phyloP scores from a whole-genome alignment of 1,284 basidiomycete genomes.

The Ceratobasidium sp. region DNA sequence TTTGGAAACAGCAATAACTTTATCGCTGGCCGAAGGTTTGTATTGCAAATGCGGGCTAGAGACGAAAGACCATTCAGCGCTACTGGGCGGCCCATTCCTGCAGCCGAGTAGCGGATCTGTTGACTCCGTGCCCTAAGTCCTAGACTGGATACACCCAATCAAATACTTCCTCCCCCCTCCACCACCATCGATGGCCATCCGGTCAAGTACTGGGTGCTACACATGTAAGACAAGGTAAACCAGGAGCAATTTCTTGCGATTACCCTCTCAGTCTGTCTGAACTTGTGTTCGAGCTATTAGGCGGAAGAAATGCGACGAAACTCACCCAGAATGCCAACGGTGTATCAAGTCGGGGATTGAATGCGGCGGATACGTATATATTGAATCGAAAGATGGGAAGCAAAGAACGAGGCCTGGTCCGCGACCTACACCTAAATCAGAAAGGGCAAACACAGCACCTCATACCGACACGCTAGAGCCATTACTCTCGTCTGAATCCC shows the following conservation, averaged over 20 bases:
- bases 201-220: constrained; percentile 26
- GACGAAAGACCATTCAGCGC: too few relatives aligned
- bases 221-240: constrained; percentile 25
- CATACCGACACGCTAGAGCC: too few relatives aligned
- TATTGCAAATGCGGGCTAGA: too few relatives aligned
- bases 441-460: too few relatives aligned
- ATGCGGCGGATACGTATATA: constrained; percentile 14
- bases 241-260: not conserved
- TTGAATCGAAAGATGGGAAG: not conserved
- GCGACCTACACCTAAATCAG: not conserved
- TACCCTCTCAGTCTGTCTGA: not conserved
- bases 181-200: not conserved
- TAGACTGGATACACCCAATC: too few relatives aligned
- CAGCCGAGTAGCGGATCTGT: too few relatives aligned
- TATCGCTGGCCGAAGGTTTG: too few relatives aligned
- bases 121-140: too few relatives aligned
- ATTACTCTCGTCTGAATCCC: too few relatives aligned
- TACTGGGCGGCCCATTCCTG: too few relatives aligned
- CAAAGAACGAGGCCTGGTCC: not conserved
- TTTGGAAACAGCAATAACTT: too few relatives aligned
- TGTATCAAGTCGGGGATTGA: constrained; percentile 15
- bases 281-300: not conserved
- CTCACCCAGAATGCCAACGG: not conserved
- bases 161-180: too few relatives aligned
- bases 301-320: constrained; percentile 30